These are phyloP conservation scores for Hypomontagnella monticulosa DNA, from an alignment of 495 filamentous ascomycete genomes.

Conservation along the genomic window DNA sequence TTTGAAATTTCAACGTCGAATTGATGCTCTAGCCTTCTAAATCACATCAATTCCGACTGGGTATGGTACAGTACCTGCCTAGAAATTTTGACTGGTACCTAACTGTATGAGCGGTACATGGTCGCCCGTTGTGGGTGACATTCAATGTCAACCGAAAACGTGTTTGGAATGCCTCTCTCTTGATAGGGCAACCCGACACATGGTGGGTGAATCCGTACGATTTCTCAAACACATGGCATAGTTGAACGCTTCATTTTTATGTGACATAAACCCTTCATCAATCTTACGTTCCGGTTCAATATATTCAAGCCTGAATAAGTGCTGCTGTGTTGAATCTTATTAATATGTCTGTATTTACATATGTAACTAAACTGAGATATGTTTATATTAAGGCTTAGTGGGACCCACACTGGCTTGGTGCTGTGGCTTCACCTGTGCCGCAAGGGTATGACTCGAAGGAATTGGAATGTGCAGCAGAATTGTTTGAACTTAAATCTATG, in stretches of 20 bases:
- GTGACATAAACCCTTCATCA: constrained; percentile 28
- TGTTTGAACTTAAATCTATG: constrained; percentile 14
- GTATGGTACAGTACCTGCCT: no score
- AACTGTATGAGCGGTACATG: neutral
- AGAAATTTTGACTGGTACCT: no score
- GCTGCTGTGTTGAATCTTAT: no score
- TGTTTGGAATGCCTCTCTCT: constrained; percentile 34
- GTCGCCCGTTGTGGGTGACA: constrained; percentile 26
- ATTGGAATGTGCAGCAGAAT: constrained; percentile 29
- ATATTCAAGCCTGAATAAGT: neutral
- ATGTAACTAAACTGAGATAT: constrained; percentile 3
- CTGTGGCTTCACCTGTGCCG: neutral
- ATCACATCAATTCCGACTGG: neutral
- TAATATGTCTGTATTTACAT: neutral
- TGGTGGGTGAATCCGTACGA: constrained; percentile 18
- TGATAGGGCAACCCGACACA: constrained; percentile 38
- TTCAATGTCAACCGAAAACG: constrained; percentile 44
- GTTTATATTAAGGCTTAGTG: constrained; percentile 1
- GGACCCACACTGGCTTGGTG: constrained; percentile 1
- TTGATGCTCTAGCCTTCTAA: no score
- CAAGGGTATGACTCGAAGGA: constrained; percentile 33
- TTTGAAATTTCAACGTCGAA: no score
- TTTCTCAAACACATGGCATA: neutral
- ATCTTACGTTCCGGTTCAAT: constrained; percentile 9
- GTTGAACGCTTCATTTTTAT: neutral